phyloP scores from a whole-genome alignment of 441 rosid genomes.

The Viola pubescens region DNA sequence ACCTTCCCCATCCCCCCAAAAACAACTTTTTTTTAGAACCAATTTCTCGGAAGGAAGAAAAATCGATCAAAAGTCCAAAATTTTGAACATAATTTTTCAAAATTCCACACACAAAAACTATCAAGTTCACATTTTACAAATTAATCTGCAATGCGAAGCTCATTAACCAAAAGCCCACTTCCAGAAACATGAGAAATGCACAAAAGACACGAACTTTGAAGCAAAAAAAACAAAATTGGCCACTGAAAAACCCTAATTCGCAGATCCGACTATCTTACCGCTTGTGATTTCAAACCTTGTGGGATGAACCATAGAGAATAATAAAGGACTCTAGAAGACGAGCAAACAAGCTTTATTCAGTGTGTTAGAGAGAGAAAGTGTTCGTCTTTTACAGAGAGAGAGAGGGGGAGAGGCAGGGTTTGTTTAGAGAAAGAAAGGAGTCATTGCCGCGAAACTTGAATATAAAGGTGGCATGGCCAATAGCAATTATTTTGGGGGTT shows the following conservation, averaged over 20 bases:
- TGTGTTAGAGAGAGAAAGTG: conserved; percentile 12
- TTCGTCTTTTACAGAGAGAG: conserved; percentile 17
- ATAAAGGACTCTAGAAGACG: background rate
- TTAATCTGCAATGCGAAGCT: background rate
- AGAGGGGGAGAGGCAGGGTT: conserved; percentile 12
- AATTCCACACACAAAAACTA: background rate
- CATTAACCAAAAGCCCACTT: background rate
- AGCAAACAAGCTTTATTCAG: background rate
- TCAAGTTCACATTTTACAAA: background rate
- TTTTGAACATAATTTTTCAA: background rate
- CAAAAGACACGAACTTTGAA: background rate
- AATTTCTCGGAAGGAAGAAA: background rate
- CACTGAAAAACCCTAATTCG: conserved; percentile 40
- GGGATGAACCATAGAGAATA: no score
- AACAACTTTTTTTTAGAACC: background rate
- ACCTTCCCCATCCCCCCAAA: background rate
- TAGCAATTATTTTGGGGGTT: conserved; percentile 18
- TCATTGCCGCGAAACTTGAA: conserved; percentile 99
- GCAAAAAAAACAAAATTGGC: background rate
- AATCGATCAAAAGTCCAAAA: background rate
- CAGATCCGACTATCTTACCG: conserved; percentile 28
- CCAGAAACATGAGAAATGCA: background rate
- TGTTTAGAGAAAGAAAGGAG: conserved; percentile 22
- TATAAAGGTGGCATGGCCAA: conserved; percentile 45
- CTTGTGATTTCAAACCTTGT: no score